Conservation (phyloP, 192 early-diverging fungal species). For the Kappamyces sp. region DNA sequence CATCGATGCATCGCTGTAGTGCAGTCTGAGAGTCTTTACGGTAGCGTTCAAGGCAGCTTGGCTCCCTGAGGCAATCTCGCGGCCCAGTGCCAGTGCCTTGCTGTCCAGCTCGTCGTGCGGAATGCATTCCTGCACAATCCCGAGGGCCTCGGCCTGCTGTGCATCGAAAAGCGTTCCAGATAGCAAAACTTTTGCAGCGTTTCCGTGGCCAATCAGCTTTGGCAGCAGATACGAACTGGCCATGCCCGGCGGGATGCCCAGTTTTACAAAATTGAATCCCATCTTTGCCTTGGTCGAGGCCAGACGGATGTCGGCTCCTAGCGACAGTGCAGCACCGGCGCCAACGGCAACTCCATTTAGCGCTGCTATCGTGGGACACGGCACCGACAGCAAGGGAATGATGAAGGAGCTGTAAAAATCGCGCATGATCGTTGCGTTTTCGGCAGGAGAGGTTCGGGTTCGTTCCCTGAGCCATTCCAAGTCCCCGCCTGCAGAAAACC, state of each 20-base stretch:
- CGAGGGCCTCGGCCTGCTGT: conserved; percentile 16
- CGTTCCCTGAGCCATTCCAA: conserved; percentile 17
- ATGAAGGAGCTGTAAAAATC: conserved; percentile 15
- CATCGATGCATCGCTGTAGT: conserved; percentile 15
- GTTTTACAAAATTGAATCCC: conserved; percentile 21
- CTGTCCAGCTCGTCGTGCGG: conserved; percentile 1
- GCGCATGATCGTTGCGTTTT: conserved; percentile 16
- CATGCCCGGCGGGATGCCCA: conserved; percentile 28
- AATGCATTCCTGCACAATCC: conserved; percentile 17
- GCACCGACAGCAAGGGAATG: background rate
- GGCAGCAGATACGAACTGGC: conserved; percentile 24
- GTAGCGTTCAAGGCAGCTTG: conserved; percentile 27
- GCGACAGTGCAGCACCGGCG: conserved; percentile 23
- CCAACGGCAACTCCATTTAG: conserved; percentile 26
- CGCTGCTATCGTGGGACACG: conserved; percentile 20
- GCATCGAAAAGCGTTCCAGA: conserved; percentile 30
- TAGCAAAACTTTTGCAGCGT: conserved; percentile 24
- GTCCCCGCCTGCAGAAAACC: conserved; percentile 20
- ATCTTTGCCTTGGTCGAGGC: conserved; percentile 17
- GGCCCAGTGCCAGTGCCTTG: conserved; percentile 16
- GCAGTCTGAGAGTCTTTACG: conserved; percentile 27
- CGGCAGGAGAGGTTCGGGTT: background rate
- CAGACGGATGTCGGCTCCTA: conserved; percentile 22
- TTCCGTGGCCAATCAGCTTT: conserved; percentile 26
- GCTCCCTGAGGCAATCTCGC: conserved; percentile 20